Percentiles rank a stretch among this genome's conserved stretches.
These are phyloP conservation scores for Diaporthe citri DNA, from an alignment of 2,329 filamentous ascomycete genomes.

Conservation along the genomic window DNA sequence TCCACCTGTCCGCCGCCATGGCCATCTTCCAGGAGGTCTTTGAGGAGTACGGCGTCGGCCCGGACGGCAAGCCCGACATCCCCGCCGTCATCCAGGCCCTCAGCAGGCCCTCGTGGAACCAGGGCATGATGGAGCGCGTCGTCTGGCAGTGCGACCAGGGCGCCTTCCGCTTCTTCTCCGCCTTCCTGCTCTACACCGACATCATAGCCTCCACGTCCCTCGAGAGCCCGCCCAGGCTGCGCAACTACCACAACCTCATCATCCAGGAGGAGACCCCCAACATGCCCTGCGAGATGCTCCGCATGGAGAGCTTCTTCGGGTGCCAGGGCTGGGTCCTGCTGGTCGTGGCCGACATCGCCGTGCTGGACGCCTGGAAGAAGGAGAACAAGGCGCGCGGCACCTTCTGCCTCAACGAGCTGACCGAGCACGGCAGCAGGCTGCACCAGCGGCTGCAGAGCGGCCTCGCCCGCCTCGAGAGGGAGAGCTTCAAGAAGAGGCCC, in stretches of 20 bases:
- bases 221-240: slow-evolving; percentile 56
- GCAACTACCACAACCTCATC: slow-evolving; percentile 55
- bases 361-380: slow-evolving; percentile 65
- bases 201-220: slow-evolving; percentile 63
- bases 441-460: slow-evolving; percentile 38
- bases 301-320: slow-evolving; percentile 63
- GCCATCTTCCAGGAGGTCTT: slow-evolving; percentile 63
- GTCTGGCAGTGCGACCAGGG: slow-evolving; percentile 61
- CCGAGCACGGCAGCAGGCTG: slow-evolving; percentile 40
- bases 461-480: slow-evolving; percentile 38
- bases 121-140: slow-evolving; percentile 46
- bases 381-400: slow-evolving; percentile 55
- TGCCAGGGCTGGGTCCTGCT: slow-evolving; percentile 67
- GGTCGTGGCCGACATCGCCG: slow-evolving; percentile 63
- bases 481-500: slow-evolving; percentile 41
- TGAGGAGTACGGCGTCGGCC: slow-evolving; percentile 52
- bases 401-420: slow-evolving; percentile 51
- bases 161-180: slow-evolving; percentile 61
- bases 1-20: slow-evolving; percentile 63
- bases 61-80: slow-evolving; percentile 45
- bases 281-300: slow-evolving; percentile 46
- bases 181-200: slow-evolving; percentile 62
- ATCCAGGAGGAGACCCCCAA: slow-evolving; percentile 52
- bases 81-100: slow-evolving; percentile 28
- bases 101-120: slow-evolving; percentile 51